Evolutionary conservation across 495 filamentous ascomycete species (phyloP), one percentile per base, ranked within the genome.

Genomic region (Thozetella sp.): DNA sequence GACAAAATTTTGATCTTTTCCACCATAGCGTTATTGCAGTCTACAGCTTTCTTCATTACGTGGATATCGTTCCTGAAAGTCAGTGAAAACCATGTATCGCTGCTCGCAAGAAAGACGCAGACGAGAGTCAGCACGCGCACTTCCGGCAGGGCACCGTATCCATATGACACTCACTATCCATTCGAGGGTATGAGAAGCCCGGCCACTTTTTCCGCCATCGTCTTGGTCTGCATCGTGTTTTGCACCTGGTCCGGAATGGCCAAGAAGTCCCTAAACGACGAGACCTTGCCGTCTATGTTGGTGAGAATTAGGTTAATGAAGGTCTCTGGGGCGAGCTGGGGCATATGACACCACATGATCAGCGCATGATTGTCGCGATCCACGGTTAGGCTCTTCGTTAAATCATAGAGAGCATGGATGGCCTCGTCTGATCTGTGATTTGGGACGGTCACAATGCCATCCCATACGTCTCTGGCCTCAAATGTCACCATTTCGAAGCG

Each of bases 401-500:
- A 37, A 17, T 37, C 17, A 17, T 6, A 9, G 30, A 37, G 17
- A 17, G 17, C 30, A 17, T 37, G 9, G 30, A 37, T 37, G 30
- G 6, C 17, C 30, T 37, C 30, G 30, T 6, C 30, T 17, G 30
- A 3, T 12, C 51, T 26, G 3, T 54, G 12, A 24, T 55, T 59
- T 3, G 51, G 58, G 24, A 50, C n/a, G 15, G 60, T 30, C 11
- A 53, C 30, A 59, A 60, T 56, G 37, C 62, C 62, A 17, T 59
- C 65, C 65, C 65, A 67, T 25, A 51, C 13, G 24, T 50, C 20
- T 43, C 23, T 24, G 20, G 26, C 23, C 51, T 2, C 45, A 30
- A 58, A 9, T 43, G 46, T 26, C 25, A 20, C 66, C 12, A 72
- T 64, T 23, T 37, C 46, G 62, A 86, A 82, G 15, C 74, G 64